Evolutionary conservation across 2,329 filamentous ascomycete species (phyloP).

Genomic region (Ophiostoma triangulosporum): DNA sequence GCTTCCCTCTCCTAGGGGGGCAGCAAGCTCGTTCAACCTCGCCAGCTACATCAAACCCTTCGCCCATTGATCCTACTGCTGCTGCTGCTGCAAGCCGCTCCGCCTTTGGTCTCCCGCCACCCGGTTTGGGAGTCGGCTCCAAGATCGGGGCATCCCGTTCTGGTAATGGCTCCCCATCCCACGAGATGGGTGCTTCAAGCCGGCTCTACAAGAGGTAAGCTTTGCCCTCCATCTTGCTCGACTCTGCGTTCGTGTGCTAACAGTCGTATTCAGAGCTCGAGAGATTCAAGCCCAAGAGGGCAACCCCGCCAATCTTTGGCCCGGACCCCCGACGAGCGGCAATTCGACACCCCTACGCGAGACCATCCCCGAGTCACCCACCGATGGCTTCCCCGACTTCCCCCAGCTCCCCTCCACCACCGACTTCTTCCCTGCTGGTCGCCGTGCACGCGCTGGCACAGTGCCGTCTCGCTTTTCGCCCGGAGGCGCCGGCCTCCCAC

Average conservation of each 20-base stretch:
- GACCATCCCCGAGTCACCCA: slow-evolving; percentile 93
- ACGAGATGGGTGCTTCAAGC: slow-evolving; percentile 63
- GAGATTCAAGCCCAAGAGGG: slow-evolving; percentile 97
- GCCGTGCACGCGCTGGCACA: slow-evolving; percentile 82
- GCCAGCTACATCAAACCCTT: slow-evolving; percentile 59
- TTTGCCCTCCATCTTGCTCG: neutral
- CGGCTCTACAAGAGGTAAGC: slow-evolving; percentile 85
- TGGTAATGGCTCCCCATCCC: slow-evolving; percentile 90
- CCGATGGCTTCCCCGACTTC: slow-evolving; percentile 89
- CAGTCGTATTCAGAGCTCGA: slow-evolving; percentile 53
- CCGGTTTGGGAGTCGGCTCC: slow-evolving; percentile 42
- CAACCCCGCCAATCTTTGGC: slow-evolving; percentile 64
- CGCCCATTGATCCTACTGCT: slow-evolving; percentile 58
- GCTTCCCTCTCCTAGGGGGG: slow-evolving; percentile 47
- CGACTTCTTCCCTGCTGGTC: slow-evolving; percentile 50
- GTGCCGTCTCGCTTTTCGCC: slow-evolving; percentile 91
- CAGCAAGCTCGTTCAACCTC: slow-evolving; percentile 59
- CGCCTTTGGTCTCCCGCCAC: slow-evolving; percentile 59
- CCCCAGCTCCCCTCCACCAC: slow-evolving; percentile 56
- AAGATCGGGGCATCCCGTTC: slow-evolving; percentile 56
- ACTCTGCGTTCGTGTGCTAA: neutral
- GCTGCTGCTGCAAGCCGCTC: slow-evolving; percentile 48
- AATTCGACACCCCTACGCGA: slow-evolving; percentile 93
- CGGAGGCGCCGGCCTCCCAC: slow-evolving; percentile 48
- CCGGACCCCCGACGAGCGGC: slow-evolving; percentile 88